Base-by-base conservation (phyloP, 1,139 yeast genomes). In the Hyphopichia fennica region DNA sequence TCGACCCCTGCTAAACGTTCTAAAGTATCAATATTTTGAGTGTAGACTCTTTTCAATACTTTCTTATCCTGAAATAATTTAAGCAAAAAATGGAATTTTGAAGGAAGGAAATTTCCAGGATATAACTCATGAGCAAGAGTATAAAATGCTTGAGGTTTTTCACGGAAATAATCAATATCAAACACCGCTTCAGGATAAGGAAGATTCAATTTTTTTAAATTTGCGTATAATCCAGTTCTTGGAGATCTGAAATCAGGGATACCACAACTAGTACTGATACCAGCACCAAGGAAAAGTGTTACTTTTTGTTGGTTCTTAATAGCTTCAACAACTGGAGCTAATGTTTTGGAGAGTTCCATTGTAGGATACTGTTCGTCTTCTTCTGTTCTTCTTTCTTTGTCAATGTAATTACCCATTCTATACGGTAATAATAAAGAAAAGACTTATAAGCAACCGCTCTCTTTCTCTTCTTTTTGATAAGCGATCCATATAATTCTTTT, bases 111-210 rank as follows among this genome's bases (percentile, higher is more conserved):
- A 50, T 84, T 84, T 0, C 96, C 96, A 0, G 99, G 99, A 52
- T 83, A 88, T 40, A 93, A 69, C 52, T 89, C 97, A 15, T 79
- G 79, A 0, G 96, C 95, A 42, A 91, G 70, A 0, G 88, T 81
- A 55, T 87, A 90, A 58, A 91, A 91, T 0, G 97, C 95, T 49
- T 79, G 73, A 0, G 98, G 98, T 41, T 79, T 76, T 43, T 83
- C 72, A 39, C 75, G 67, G 60, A 89, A 88, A 62, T 81, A 93
- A 27, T 83, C 90, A 28, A 91, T 84, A 57, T 90, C 98, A 61
- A 91, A 93, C 1, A 93, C 96, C 0, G 97, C 97, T 60, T 91
- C 99, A 0, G 98, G 95, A 57, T 80, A 90, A 4, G 98, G 98
- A 37, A 91, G 69, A 35, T 87, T 74, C 32, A 91, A 68, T 48